Evolutionary conservation across 2,329 filamentous ascomycete genomes (phyloP).

Genomic region (Fusarium oxysporum): DNA sequence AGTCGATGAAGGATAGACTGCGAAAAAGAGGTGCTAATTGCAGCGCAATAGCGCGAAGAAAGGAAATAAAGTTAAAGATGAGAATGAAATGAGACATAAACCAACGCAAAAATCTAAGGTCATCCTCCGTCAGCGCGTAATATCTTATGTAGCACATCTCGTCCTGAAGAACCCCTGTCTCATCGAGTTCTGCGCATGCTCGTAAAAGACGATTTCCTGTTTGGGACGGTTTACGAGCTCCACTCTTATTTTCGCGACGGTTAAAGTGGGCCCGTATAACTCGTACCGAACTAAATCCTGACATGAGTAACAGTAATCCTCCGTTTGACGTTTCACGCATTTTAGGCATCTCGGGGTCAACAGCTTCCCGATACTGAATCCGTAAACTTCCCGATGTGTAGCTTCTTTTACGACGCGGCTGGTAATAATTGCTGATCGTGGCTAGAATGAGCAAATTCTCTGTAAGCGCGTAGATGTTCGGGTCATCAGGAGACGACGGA

Average conservation of each 20-base stretch:
- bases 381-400: neutral
- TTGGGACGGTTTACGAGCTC: slow-evolving; percentile 29
- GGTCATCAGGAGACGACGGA: neutral
- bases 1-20: accelerated
- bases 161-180: neutral
- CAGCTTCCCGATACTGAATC: accelerated
- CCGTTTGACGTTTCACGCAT: neutral
- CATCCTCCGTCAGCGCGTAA: neutral
- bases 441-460: too few species aligned
- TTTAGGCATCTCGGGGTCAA: neutral
- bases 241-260: neutral
- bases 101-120: neutral
- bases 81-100: neutral
- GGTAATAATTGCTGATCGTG: neutral
- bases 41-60: too few species aligned
- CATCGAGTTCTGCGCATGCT: neutral
- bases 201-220: slow-evolving; percentile 30
- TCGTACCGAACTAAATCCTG: neutral
- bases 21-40: neutral
- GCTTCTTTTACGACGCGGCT: accelerated
- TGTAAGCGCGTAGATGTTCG: neutral
- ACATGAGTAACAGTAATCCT: neutral
- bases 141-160: neutral
- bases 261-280: neutral
- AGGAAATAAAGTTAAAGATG: neutral